Percentiles rank a stretch among this genome's conserved stretches.
These are phyloP conservation scores for Fragilaria radians DNA, from an alignment of 108 stramenopile species.

Conservation along the genomic window DNA sequence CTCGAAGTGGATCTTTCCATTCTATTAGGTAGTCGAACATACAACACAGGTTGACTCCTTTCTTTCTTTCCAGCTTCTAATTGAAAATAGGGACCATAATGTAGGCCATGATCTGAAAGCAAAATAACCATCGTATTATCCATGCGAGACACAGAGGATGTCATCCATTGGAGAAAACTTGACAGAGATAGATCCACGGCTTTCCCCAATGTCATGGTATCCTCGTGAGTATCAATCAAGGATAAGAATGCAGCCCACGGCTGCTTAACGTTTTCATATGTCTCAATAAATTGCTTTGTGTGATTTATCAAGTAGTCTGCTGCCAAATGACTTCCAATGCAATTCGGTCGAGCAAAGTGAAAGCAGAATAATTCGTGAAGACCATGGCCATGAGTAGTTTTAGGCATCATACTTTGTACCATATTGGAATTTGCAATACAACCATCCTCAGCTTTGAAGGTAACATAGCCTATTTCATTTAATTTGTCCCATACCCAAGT, in stretches of 20 bases:
- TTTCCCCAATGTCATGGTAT: slow-evolving; percentile 25
- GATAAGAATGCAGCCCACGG: slow-evolving; percentile 45
- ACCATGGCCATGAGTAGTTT: slow-evolving; percentile 35
- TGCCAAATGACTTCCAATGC: slow-evolving; percentile 30
- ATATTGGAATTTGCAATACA: slow-evolving; percentile 49
- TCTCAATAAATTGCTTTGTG: slow-evolving; percentile 24
- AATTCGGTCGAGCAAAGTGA: slow-evolving; percentile 44
- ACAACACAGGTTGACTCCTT: slow-evolving; percentile 29
- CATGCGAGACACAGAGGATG: neutral
- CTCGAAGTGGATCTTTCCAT: neutral
- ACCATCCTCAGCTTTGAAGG: slow-evolving; percentile 47
- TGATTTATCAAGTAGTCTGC: slow-evolving; percentile 28
- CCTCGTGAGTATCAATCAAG: slow-evolving; percentile 51
- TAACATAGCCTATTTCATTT: slow-evolving; percentile 27
- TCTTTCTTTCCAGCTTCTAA: slow-evolving; percentile 23
- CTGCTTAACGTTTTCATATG: slow-evolving; percentile 11
- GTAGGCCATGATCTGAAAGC: slow-evolving; percentile 49
- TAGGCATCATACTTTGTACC: slow-evolving; percentile 38
- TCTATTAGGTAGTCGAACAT: slow-evolving; percentile 24
- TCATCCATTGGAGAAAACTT: slow-evolving; percentile 13
- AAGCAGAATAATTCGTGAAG: slow-evolving; percentile 41
- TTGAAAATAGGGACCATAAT: slow-evolving; percentile 40
- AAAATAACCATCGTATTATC: slow-evolving; percentile 33
- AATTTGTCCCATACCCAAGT: slow-evolving; percentile 46
- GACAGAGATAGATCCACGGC: slow-evolving; percentile 22